A percentile compares a stretch with the other conserved stretches of the same genome.
Conservation (phyloP, 2,329 filamentous ascomycete genomes). For the Rugonectria rugulosa region DNA sequence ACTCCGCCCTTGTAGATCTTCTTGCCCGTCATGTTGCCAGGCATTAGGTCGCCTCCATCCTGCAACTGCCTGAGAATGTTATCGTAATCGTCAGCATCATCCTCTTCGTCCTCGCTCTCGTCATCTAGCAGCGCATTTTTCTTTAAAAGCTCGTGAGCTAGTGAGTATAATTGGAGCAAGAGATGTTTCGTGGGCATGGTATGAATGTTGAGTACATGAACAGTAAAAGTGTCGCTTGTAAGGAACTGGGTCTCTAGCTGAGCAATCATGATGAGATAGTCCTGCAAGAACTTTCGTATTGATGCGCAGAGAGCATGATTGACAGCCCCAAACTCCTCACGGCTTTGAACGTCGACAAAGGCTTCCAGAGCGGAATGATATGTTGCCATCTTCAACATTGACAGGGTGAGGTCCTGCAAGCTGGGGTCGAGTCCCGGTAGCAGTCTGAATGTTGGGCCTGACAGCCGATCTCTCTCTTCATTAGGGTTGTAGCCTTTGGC, state of each 20-base stretch:
- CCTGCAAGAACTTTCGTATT: conserved; percentile 87
- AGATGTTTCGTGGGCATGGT: conserved; percentile 90
- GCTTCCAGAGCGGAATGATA: conserved; percentile 91
- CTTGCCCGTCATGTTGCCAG: conserved; percentile 81
- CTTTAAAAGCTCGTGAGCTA: conserved; percentile 87
- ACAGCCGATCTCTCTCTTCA: conserved; percentile 85
- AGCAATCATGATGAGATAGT: conserved; percentile 91
- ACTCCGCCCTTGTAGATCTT: conserved; percentile 97
- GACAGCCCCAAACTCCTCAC: conserved; percentile 91
- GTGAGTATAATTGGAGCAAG: conserved; percentile 86
- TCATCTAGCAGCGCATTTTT: conserved; percentile 89
- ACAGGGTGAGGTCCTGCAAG: conserved; percentile 82
- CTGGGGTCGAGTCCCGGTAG: conserved; percentile 88
- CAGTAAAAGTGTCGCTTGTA: conserved; percentile 86
- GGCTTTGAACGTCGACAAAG: conserved; percentile 93
- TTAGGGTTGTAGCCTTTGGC: conserved; percentile 81
- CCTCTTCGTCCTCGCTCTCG: conserved; percentile 74
- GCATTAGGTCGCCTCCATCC: conserved; percentile 83
- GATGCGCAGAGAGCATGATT: conserved; percentile 97
- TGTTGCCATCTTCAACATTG: conserved; percentile 93
- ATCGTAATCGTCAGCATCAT: conserved; percentile 85
- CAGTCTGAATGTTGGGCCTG: conserved; percentile 82
- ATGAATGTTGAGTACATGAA: conserved; percentile 92
- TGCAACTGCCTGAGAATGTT: conserved; percentile 90
- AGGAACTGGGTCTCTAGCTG: conserved; percentile 94